Evolutionary conservation across 2,329 filamentous ascomycete species (phyloP), one percentile per base, ranked within the genome.

Genomic region (Penicillium fuscoglaucum): DNA sequence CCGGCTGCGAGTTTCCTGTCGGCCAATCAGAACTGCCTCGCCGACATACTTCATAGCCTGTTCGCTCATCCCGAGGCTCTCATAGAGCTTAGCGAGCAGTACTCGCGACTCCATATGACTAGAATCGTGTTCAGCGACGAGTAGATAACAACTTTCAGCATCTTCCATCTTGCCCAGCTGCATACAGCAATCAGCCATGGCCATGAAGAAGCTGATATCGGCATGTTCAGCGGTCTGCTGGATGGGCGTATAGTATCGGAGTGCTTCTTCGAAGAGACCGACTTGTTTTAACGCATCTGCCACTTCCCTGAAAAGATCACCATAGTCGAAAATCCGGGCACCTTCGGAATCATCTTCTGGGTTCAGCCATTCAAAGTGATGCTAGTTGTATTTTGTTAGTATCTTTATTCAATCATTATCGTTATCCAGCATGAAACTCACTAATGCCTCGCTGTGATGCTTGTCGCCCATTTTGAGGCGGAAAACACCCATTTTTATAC

Each of bases 31-130:
- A 65, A 93, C 83, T 9, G 90, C 87, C 71, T 96, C 89, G 35
- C 88, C 89, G 49, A 90, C 86, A 51, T 92, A 84, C 59, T 89
- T 87, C 58, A 92, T 84, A 1, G 92, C 92, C 68, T 91, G 86
- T 67, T 92, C 89, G 24, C 84, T 86, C 76, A 88, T 85, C 61
- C 87, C 87, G 45, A 84, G 83, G 62, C 83, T 86, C 71, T 96
- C 91, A 69, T 96, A 96, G 73, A 97, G 85, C 67, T 90, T 92
- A 13, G 91, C 91, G 10, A 97, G 80, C 66, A 91, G 86, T 31
- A 90, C 86, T 40, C 91, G 87, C 40, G 91, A 90, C 61, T 92
- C 88, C 48, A 93, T 86, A 58, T 89, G 87, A 41, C 85, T 80
- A 45, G 87, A 79, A 61, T 96, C 89, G 59, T 86, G 83, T 52